phyloP scores from a whole-genome alignment of 495 filamentous ascomycete genomes.

The Cryomyces minteri region DNA sequence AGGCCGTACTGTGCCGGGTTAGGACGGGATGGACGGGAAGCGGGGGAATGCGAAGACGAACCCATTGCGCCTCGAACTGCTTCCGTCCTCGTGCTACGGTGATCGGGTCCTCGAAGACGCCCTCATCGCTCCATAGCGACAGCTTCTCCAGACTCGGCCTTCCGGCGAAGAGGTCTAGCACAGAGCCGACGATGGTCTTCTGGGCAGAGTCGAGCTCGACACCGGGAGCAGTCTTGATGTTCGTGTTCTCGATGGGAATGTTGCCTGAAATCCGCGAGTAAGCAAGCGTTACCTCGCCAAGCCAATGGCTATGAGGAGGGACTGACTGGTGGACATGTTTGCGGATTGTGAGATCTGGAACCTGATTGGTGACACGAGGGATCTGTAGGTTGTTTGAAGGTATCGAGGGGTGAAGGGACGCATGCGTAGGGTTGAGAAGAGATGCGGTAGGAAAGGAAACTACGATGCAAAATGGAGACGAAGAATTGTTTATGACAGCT shows the following conservation, averaged over 20 bases:
- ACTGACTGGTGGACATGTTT: no score
- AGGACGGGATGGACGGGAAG: not conserved
- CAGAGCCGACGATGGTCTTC: constrained; percentile 31
- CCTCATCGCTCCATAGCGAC: constrained; percentile 31
- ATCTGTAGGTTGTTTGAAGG: no score
- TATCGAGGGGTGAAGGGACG: not conserved
- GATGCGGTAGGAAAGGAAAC: no score
- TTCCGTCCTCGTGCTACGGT: constrained; percentile 31
- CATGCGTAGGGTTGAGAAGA: no score
- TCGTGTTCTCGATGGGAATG: constrained; percentile 25
- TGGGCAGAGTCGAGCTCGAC: constrained; percentile 27
- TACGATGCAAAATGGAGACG: no score
- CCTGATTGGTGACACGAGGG: no score
- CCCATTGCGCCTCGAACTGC: constrained; percentile 34
- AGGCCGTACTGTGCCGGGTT: constrained; percentile 7
- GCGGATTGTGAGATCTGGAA: no score
- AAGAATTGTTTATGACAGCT: no score
- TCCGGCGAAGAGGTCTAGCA: constrained; percentile 42
- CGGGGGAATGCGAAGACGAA: constrained; percentile 9
- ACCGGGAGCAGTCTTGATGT: constrained; percentile 28
- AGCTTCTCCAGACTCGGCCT: constrained; percentile 35
- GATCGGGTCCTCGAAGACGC: constrained; percentile 30
- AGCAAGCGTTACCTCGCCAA: no score
- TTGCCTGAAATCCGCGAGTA: not conserved
- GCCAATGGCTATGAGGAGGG: no score